Percentiles rank a stretch among this genome's conserved stretches.
Conservation (phyloP, 129 eudicot genomes). For the Flaveria robusta region DNA sequence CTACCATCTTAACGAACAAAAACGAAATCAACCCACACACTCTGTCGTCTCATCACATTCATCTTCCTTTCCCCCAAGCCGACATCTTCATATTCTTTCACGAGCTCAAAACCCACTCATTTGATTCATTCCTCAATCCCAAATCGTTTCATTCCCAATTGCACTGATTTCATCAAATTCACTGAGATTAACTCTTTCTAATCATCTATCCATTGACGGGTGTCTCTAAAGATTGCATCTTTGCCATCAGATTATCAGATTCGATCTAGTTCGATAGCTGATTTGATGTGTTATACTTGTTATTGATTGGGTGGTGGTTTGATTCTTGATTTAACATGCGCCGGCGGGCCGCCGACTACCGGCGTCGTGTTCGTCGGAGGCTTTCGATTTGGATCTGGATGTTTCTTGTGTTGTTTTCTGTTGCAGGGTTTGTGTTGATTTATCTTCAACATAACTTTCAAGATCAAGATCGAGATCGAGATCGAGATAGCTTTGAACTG, state of each 20-base stretch:
- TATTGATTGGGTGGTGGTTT: not conserved
- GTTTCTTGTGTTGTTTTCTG: slow-evolving; percentile 55
- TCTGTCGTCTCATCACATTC: slow-evolving; percentile 21
- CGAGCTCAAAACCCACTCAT: not conserved
- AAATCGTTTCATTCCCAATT: slow-evolving; percentile 6
- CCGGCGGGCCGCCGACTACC: slow-evolving; percentile 92
- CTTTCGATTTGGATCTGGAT: slow-evolving; percentile 79
- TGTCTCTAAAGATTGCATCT: slow-evolving; percentile 10
- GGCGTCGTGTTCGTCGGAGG: slow-evolving; percentile 88
- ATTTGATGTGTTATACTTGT: not conserved
- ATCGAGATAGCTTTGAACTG: slow-evolving; percentile 55
- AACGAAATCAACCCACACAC: slow-evolving; percentile 27
- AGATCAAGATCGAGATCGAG: not conserved
- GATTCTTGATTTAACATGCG: slow-evolving; percentile 54
- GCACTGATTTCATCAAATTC: not conserved
- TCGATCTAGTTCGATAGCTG: slow-evolving; percentile 4
- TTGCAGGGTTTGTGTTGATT: slow-evolving; percentile 63
- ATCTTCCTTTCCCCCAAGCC: slow-evolving; percentile 27
- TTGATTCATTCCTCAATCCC: not conserved
- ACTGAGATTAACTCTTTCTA: not conserved
- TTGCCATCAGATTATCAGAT: not conserved
- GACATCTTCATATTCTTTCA: slow-evolving; percentile 20
- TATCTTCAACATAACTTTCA: slow-evolving; percentile 66
- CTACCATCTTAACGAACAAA: slow-evolving; percentile 21
- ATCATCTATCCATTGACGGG: not conserved